Conservation (phyloP, 2,329 filamentous ascomycete genomes). For the Bimuria novae-zelandiae region DNA sequence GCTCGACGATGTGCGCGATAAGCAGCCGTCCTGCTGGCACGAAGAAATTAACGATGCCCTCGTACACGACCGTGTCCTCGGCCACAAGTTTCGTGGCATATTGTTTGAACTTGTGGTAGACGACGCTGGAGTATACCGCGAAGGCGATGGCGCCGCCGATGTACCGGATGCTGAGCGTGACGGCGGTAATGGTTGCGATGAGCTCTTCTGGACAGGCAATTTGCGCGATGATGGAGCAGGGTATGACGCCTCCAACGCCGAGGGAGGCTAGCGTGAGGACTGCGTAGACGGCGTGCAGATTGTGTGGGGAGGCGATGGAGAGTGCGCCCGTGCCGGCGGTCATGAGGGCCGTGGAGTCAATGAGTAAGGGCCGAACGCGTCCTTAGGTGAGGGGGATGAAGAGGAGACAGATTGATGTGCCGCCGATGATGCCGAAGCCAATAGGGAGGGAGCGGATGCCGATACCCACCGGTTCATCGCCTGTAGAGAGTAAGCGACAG, state of each 20-base stretch:
- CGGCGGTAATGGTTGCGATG: constrained; percentile 69
- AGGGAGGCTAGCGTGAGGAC: constrained; percentile 65
- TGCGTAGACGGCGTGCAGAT: constrained; percentile 59
- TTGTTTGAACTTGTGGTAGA: constrained; percentile 15
- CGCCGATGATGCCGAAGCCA: constrained; percentile 65
- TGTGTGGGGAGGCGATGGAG: constrained; percentile 56
- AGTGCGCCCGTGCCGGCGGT: constrained; percentile 65
- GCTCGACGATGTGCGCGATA: constrained; percentile 49
- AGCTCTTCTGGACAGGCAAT: constrained; percentile 73
- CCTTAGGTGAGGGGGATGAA: constrained; percentile 63
- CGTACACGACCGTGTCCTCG: constrained; percentile 53
- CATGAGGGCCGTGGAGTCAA: constrained; percentile 65
- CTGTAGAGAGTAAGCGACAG: constrained; percentile 18
- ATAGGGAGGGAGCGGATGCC: constrained; percentile 69
- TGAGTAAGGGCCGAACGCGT: constrained; percentile 63
- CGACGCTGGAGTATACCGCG: constrained; percentile 50
- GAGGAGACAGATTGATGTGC: constrained; percentile 63
- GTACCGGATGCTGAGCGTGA: constrained; percentile 71
- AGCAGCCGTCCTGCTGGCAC: constrained; percentile 52
- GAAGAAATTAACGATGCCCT: constrained; percentile 50
- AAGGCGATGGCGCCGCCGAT: constrained; percentile 70
- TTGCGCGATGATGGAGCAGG: constrained; percentile 62
- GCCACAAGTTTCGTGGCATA: constrained; percentile 29
- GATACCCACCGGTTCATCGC: constrained; percentile 64
- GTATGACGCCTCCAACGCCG: constrained; percentile 70